Conservation (phyloP, 140 eudicot genomes). For the Anethum foeniculum region DNA sequence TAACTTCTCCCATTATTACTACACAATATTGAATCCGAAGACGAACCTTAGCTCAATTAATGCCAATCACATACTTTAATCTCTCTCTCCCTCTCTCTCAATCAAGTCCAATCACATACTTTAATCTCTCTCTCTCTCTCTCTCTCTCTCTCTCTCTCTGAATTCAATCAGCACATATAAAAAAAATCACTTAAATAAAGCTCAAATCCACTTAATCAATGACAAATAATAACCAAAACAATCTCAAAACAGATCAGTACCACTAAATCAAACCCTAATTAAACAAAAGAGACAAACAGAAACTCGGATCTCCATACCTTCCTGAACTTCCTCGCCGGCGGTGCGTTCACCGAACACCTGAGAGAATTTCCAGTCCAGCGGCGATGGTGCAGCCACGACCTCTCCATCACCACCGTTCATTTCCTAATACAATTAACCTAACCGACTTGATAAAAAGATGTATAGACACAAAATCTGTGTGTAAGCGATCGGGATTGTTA, state of each 20-base stretch:
- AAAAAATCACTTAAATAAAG: not conserved
- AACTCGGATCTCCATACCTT: slow-evolving; percentile 52
- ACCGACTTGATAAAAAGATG: not conserved
- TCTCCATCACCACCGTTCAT: slow-evolving; percentile 82
- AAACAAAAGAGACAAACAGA: not conserved
- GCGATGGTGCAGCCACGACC: slow-evolving; percentile 50
- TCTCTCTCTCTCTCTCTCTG: too few relatives aligned
- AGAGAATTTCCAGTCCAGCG: slow-evolving; percentile 96
- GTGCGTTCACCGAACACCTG: slow-evolving; percentile 99
- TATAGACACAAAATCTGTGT: not conserved
- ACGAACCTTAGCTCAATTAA: not conserved
- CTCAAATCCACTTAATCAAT: not conserved
- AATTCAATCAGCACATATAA: not conserved
- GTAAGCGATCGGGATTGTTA: not conserved
- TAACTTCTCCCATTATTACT: not conserved
- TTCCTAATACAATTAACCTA: not conserved
- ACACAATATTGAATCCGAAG: not conserved
- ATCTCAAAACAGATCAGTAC: slow-evolving; percentile 21
- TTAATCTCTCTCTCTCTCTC: not conserved
- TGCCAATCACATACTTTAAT: not conserved
- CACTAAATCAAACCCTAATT: slow-evolving; percentile 29
- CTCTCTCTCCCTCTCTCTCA: too few relatives aligned
- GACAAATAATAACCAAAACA: slow-evolving; percentile 17
- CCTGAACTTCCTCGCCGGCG: slow-evolving; percentile 98
- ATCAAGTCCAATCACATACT: not conserved